Percentiles rank a stretch among this genome's conserved stretches.
phyloP scores from a whole-genome alignment of 2,329 filamentous ascomycete genomes.

The Cladosporium colombiae region DNA sequence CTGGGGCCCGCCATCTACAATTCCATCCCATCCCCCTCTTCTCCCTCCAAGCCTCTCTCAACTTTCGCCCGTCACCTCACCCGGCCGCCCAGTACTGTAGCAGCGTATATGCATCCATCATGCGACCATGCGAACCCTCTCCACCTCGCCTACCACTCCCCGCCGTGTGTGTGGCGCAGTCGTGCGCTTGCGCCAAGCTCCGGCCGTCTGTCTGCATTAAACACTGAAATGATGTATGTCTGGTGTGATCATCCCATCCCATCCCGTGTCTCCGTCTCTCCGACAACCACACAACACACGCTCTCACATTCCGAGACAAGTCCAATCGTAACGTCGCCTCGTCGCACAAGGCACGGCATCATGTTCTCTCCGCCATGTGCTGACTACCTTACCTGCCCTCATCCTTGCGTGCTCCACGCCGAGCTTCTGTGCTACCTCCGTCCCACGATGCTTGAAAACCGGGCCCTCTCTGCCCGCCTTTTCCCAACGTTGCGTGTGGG shows the following conservation, averaged over 20 bases:
- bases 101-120: not conserved
- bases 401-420: not conserved
- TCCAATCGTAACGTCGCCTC: constrained; percentile 11
- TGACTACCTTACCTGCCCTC: not conserved
- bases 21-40: not conserved
- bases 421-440: constrained; percentile 2
- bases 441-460: constrained; percentile 8
- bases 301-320: constrained; percentile 1
- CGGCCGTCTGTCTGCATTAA: not conserved
- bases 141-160: not conserved
- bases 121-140: not conserved
- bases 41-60: not conserved
- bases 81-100: not conserved
- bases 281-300: constrained; percentile 5
- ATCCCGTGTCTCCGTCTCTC: constrained; percentile 7
- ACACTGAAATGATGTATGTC: not conserved
- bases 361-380: not conserved
- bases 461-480: not conserved
- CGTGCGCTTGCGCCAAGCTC: not conserved
- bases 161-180: constrained; percentile 6
- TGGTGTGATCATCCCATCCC: not conserved
- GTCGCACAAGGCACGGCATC: constrained; percentile 7
- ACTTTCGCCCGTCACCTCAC: constrained; percentile 2
- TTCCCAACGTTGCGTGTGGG: not conserved
- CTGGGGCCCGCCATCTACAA: not conserved